Base-by-base conservation (phyloP, 208 protist genomes). In the Leishmania tropica region DNA sequence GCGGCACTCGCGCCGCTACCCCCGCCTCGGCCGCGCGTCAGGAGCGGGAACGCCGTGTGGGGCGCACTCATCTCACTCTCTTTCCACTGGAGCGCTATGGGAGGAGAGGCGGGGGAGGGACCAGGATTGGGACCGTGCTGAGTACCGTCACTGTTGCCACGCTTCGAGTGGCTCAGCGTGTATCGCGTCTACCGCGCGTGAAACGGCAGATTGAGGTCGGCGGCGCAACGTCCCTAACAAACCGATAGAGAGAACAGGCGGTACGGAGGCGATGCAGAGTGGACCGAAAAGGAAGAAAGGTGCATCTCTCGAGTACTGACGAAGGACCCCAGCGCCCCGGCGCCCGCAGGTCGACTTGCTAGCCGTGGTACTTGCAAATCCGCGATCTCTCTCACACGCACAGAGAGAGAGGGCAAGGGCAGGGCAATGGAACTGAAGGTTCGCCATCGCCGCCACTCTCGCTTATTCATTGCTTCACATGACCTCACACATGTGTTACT, bases 1-100 rank as follows among this genome's bases (percentile, higher is more conserved):
- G 48, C 47, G 0, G 73, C 28, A 17, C 51, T 64, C 3, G 71
- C 6, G 21, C 37, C 37, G 40, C 15, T 47, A 11, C 28, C 28
- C 7, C 62, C 62, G 13, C 74, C 54, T 24, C 37, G 71, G 6
- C 76, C 60, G 8, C 82, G 78, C 40, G 65, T 71, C 24, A 85
- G 73, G 24, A 85, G 8, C 15, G 82, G 82, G 51, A 85, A 85
- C 15, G 82, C 81, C 3, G 76, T 72, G 70, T 56, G 56, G 28
- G 80, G 37, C 37, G 37, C 76, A 58, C 28, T 75, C 75, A 80
- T 84, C 48, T 28, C 40, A 8, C 31, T 40, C 48, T 28, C 40
- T 54, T 31, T 40, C 48, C 48, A 19, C 3, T 75, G 48, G 72
- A 2, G 48, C 42, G 10, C 40, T 35, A 40, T 35, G 21, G 42